These are phyloP conservation scores for Rickenella mellea DNA, from an alignment of 768 basidiomycete genomes.

Conservation along the genomic window DNA sequence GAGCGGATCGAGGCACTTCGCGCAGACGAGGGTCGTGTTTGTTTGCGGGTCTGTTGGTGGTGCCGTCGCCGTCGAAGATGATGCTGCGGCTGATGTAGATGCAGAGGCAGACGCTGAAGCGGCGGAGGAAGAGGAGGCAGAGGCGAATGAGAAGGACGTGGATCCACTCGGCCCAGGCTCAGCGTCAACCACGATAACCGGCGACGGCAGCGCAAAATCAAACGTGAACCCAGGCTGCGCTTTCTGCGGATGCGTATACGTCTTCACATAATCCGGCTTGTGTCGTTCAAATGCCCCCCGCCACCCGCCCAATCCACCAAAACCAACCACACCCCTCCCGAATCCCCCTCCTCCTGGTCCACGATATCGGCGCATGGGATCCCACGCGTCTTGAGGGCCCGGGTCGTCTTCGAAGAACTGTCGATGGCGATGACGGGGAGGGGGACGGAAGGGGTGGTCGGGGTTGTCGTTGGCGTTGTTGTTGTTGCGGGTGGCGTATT, in stretches of 20 bases:
- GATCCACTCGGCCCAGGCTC: neutral
- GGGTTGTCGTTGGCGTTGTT: neutral
- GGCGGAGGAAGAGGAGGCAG: too few relatives aligned
- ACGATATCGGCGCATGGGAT: slow-evolving; percentile 15
- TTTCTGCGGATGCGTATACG: slow-evolving; percentile 56
- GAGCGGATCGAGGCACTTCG: slow-evolving; percentile 56
- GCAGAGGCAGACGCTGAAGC: too few relatives aligned
- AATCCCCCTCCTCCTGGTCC: slow-evolving; percentile 7
- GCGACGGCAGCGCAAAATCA: slow-evolving; percentile 41
- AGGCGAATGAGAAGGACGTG: too few relatives aligned
- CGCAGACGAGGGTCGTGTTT: slow-evolving; percentile 51
- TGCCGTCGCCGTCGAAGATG: slow-evolving; percentile 41
- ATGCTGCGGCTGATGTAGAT: too few relatives aligned
- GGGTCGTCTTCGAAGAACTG: slow-evolving; percentile 15
- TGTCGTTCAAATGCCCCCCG: slow-evolving; percentile 2
- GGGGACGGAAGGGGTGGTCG: neutral
- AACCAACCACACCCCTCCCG: slow-evolving; percentile 10
- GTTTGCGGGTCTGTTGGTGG: slow-evolving; percentile 21
- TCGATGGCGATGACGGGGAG: slow-evolving; percentile 1
- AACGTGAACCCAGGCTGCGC: slow-evolving; percentile 57
- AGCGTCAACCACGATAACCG: neutral
- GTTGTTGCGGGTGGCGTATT: too few relatives aligned
- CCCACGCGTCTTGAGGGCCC: slow-evolving; percentile 21
- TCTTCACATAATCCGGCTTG: slow-evolving; percentile 38
- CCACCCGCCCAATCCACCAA: slow-evolving; percentile 1